Evolutionary conservation across 1,284 basidiomycete species (phyloP), one percentile per base, ranked within the genome.

Genomic region (Pseudozyma hubeiensis): DNA sequence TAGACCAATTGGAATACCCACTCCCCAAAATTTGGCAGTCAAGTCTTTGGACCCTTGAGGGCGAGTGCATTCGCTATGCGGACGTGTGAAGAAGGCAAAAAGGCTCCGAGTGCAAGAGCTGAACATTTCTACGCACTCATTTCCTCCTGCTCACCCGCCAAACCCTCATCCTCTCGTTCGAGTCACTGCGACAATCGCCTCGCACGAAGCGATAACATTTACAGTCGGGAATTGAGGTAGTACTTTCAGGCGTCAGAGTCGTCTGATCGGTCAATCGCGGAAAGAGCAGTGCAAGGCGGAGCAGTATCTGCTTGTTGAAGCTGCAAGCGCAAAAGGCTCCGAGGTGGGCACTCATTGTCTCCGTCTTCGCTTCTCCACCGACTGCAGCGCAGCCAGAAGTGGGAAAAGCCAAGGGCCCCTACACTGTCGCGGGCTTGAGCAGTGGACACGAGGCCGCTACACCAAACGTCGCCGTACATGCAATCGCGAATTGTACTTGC

Each of bases 51-150:
- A 62, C 58, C 58, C 59, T 61, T 19, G 17, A 14, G 40, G 40
- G 35, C 8, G 10, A 37, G 10, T 37, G 35, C 35, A 37, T 10
- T 10, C 35, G 10, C 14, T 14, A 10, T 37, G 35, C 40, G 24
- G 13, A 44, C 10, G 8, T 5, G 29, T 52, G 33, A 14, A 10
- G 6, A 47, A 16, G 49, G 49, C 52, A 48, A 63, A 72, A 72
- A 70, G 67, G 67, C 67, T 70, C 67, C 67, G 67, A 64, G 58
- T 44, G 2, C n/a, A 7, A 4, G n/a, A 13, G 24, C 7, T 9
- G 29, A n/a, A 35, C 3, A 24, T 19, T 24, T 44, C 9, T 7
- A 19, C 3, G n/a, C 9, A 44, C n/a, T 13, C 19, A 24, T n/a
- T 19, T 9, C 7, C 19, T 24, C 43, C 43, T 24, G 8, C 2